These are phyloP conservation scores for Candida pseudofarinosa DNA, from an alignment of 805 yeast species.

Conservation along the genomic window DNA sequence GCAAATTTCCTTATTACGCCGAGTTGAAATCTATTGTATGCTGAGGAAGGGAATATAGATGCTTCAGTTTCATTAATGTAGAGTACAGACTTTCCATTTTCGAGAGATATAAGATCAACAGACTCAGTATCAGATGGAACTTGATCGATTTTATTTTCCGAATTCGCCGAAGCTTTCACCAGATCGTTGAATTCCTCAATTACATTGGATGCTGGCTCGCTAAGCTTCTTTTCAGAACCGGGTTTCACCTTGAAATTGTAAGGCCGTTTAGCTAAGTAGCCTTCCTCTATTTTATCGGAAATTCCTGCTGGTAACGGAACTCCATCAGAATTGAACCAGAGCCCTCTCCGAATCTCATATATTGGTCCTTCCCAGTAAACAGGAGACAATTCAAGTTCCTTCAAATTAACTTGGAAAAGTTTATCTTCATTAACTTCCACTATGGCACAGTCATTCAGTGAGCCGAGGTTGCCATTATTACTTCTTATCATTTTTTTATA, in stretches of 20 bases:
- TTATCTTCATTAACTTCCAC: slow-evolving; percentile 79
- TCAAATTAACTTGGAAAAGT: slow-evolving; percentile 67
- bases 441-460: neutral
- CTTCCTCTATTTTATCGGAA: slow-evolving; percentile 57
- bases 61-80: slow-evolving; percentile 43
- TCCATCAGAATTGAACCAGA: slow-evolving; percentile 69
- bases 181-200: slow-evolving; percentile 13
- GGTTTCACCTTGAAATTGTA: slow-evolving; percentile 13
- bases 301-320: slow-evolving; percentile 49
- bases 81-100: slow-evolving; percentile 33
- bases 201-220: slow-evolving; percentile 6
- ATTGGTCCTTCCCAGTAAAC: slow-evolving; percentile 87
- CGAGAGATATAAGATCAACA: slow-evolving; percentile 25
- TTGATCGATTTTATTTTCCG: slow-evolving; percentile 11
- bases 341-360: slow-evolving; percentile 78
- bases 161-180: slow-evolving; percentile 8
- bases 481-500: slow-evolving; percentile 21
- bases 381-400: slow-evolving; percentile 53
- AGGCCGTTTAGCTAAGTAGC: slow-evolving; percentile 42
- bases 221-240: slow-evolving; percentile 1
- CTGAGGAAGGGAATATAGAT: slow-evolving; percentile 42
- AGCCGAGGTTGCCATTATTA: neutral
- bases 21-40: slow-evolving; percentile 36
- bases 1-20: slow-evolving; percentile 32
- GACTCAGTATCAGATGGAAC: slow-evolving; percentile 16